These are phyloP conservation scores for Serendipita sp. DNA, from an alignment of 768 basidiomycete genomes.

Conservation along the genomic window DNA sequence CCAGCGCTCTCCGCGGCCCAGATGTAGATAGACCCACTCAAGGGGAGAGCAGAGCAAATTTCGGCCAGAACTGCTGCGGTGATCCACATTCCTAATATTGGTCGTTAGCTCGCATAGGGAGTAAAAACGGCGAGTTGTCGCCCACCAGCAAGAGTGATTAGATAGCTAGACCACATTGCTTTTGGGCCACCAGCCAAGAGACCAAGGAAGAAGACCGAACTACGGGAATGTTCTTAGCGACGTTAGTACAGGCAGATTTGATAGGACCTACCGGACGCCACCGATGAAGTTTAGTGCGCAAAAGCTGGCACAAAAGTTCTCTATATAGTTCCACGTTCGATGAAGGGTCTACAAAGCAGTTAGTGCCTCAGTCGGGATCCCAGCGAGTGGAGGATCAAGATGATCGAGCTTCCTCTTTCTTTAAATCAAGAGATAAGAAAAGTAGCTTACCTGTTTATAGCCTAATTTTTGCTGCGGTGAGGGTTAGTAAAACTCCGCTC, in stretches of 20 bases:
- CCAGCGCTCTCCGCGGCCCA: constrained; percentile 92
- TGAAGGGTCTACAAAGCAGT: constrained; percentile 50
- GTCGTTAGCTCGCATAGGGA: constrained; percentile 32
- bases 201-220: constrained; percentile 66
- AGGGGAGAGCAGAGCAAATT: constrained; percentile 72
- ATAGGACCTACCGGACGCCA: constrained; percentile 44
- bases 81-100: constrained; percentile 66
- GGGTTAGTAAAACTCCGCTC: constrained; percentile 31
- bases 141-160: background rate
- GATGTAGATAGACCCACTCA: constrained; percentile 85
- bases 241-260: background rate
- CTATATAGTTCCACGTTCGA: constrained; percentile 66
- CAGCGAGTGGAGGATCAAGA: too few relatives aligned
- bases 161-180: constrained; percentile 49
- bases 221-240: constrained; percentile 16
- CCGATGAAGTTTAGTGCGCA: constrained; percentile 85
- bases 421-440: background rate
- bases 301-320: constrained; percentile 79
- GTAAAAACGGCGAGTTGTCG: background rate
- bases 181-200: constrained; percentile 74
- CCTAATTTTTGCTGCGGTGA: constrained; percentile 49
- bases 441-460: constrained; percentile 50
- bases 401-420: too few relatives aligned
- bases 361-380: background rate
- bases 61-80: constrained; percentile 79